Conservation (phyloP, 306 rosid genomes). For the Quercus wislizeni region DNA sequence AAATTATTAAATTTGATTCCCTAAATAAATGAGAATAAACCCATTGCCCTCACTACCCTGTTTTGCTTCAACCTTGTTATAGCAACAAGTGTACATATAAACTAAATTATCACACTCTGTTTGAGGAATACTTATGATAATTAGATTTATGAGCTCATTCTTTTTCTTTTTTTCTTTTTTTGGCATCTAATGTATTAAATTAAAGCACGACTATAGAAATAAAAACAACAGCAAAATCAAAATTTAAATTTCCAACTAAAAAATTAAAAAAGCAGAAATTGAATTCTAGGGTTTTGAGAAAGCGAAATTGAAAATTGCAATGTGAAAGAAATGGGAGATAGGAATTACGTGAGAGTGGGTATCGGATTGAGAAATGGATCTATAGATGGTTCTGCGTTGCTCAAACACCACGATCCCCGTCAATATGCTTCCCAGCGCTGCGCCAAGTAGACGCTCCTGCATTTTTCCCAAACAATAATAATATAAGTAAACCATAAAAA, state of each 20-base stretch:
- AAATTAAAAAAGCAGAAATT: not conserved
- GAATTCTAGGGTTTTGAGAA: slow-evolving; percentile 14
- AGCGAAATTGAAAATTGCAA: not conserved
- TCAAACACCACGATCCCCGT: slow-evolving; percentile 62
- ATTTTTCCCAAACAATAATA: not conserved
- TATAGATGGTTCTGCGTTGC: slow-evolving; percentile 61
- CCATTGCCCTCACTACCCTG: too few relatives aligned
- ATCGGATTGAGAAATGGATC: slow-evolving; percentile 43
- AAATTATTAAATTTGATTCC: too few relatives aligned
- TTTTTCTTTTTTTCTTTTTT: too few relatives aligned
- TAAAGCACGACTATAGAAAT: too few relatives aligned
- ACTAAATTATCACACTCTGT: too few relatives aligned
- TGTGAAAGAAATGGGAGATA: not conserved
- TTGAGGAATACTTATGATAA: too few relatives aligned
- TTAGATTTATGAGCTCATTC: too few relatives aligned
- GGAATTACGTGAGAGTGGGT: slow-evolving; percentile 41
- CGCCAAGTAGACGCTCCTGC: slow-evolving; percentile 86
- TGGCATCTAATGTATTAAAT: too few relatives aligned
- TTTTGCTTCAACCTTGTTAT: too few relatives aligned
- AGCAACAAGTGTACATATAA: too few relatives aligned
- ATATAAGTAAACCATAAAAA: not conserved
- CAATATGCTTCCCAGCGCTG: slow-evolving; percentile 62
- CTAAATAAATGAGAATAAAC: too few relatives aligned
- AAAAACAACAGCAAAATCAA: too few relatives aligned
- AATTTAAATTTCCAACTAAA: not conserved